Conservation (phyloP, 2,329 filamentous ascomycete genomes). For the Triangularia setosa region DNA sequence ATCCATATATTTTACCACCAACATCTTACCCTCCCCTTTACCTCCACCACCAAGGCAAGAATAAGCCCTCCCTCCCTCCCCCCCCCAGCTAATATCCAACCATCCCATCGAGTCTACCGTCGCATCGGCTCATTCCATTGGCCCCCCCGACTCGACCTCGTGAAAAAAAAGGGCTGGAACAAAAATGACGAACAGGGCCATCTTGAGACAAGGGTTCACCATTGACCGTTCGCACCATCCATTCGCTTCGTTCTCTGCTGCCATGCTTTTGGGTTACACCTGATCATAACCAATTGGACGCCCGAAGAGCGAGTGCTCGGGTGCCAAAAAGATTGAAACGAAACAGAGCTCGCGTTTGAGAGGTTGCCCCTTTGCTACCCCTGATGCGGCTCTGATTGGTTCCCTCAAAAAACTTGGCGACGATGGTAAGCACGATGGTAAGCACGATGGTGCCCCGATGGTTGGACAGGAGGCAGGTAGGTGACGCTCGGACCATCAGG, state of each 20-base stretch:
- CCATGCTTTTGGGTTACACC: not conserved
- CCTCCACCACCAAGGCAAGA: not conserved
- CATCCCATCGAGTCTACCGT: not conserved
- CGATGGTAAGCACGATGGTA: not conserved
- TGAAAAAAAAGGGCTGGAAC: not conserved
- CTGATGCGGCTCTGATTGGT: conserved; percentile 14
- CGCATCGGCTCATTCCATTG: not conserved
- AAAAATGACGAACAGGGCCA: not conserved
- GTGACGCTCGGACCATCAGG: not conserved
- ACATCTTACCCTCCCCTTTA: not conserved
- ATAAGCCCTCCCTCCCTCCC: not conserved
- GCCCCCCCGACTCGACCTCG: not conserved
- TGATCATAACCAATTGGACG: not conserved
- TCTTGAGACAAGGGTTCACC: not conserved
- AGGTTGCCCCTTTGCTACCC: conserved; percentile 11
- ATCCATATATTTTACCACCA: not conserved
- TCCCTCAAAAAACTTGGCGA: not conserved
- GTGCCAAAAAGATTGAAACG: conserved; percentile 16
- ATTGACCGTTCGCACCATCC: not conserved
- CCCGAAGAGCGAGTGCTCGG: not conserved
- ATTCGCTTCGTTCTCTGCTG: not conserved
- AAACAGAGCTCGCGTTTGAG: conserved; percentile 23
- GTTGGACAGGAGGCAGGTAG: conserved; percentile 1
- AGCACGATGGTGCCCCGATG: not conserved
- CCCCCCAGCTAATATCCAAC: not conserved